Base-by-base conservation (phyloP, 1,284 basidiomycete genomes). In the Rhodotorula sp. region DNA sequence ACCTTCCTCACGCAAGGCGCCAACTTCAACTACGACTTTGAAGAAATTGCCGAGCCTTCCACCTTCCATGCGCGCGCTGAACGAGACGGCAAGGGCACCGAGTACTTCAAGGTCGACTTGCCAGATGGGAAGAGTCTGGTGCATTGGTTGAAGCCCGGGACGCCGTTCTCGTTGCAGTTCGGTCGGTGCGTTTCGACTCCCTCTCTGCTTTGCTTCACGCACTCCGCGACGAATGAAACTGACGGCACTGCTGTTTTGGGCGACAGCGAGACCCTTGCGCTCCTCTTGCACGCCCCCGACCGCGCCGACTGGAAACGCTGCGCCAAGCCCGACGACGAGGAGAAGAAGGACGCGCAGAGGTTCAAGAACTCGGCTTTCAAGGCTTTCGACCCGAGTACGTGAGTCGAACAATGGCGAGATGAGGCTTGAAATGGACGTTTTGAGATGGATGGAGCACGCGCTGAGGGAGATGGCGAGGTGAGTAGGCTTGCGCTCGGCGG, bases 271-370 rank as follows among this genome's bases (percentile, higher is more conserved):
- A 74, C 74, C n/a, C 52, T 96, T 53, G 89, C 89, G 4, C 83
- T 85, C 50, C 79, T 96, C 30, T 79, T 97, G 60, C 87, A 84
- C 15, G 85, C 87, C 67, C 87, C 87, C 1, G 87, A 93, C 55
- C 85, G 94, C 58, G 82, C 89, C 59, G 92, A 97, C 78, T 97
- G 94, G 94, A 94, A 92, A 79, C 86, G 85, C 3, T 97, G 94
- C 78, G 82, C 85, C 76, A 69, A 70, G 48, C 85, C 90, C 71
- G 82, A 87, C 8, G 90, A 92, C 59, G 88, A 88, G 30, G 90
- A 92, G 76, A 88, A 83, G 77, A 85, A 85, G 30, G 93, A 95
- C 79, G 89, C 87, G 6, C 82, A 86, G 63, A 85, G 86, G 65
- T 94, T 96, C 81, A 94, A 93, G 78, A 82, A 84, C 52, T 90